These are phyloP conservation scores for Irpex rosettiformis DNA, from an alignment of 1,284 basidiomycete species.

Conservation along the genomic window DNA sequence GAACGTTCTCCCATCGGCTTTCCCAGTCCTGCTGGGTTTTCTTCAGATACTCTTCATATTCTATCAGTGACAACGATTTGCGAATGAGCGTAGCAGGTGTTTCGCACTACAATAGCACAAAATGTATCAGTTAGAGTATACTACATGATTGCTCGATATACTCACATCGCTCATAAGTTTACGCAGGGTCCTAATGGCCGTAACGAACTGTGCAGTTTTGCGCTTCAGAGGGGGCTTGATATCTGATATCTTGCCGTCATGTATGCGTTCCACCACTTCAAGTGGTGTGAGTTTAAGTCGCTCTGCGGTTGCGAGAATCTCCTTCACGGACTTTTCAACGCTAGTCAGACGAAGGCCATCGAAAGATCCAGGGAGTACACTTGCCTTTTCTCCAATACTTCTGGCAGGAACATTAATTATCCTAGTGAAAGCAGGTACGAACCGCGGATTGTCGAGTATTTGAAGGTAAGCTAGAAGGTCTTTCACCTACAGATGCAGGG, in stretches of 20 bases:
- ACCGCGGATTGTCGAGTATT: conserved; percentile 79
- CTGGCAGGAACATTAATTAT: conserved; percentile 76
- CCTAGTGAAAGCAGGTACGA: conserved; percentile 74
- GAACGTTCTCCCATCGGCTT: conserved; percentile 82
- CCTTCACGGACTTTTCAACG: conserved; percentile 48
- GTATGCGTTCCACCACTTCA: conserved; percentile 59
- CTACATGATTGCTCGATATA: not conserved
- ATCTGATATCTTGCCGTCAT: conserved; percentile 56
- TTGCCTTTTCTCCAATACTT: conserved; percentile 81
- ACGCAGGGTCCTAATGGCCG: conserved; percentile 51
- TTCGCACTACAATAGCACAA: conserved; percentile 41
- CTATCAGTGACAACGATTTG: conserved; percentile 53
- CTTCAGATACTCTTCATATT: conserved; percentile 70
- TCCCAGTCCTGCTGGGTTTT: conserved; percentile 73
- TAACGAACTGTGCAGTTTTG: conserved; percentile 61
- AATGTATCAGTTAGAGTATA: not conserved
- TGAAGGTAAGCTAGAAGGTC: conserved; percentile 88
- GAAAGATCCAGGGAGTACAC: conserved; percentile 7
- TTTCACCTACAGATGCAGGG: conserved; percentile 55
- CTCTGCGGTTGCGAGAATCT: conserved; percentile 55
- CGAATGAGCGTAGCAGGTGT: conserved; percentile 68
- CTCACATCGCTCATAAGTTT: conserved; percentile 54
- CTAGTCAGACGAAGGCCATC: not conserved
- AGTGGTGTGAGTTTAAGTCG: conserved; percentile 53
- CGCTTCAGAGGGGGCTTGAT: conserved; percentile 65